Percentiles rank a stretch among this genome's conserved stretches.
phyloP scores from a whole-genome alignment of 2,329 filamentous ascomycete species.

The Aaosphaeria pasadenensis region DNA sequence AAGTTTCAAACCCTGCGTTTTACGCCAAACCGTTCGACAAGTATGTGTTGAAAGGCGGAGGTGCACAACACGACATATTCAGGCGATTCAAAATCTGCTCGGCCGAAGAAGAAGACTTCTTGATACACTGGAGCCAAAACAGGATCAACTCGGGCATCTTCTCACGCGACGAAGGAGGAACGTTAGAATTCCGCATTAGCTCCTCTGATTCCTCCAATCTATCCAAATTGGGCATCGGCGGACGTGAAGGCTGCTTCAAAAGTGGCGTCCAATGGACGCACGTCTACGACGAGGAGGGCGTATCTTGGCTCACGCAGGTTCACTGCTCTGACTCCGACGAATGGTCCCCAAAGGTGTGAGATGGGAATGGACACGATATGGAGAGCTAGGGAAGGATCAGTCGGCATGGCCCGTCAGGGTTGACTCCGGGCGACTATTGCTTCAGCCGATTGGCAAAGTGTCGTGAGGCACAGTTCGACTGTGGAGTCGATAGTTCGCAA shows the following conservation, averaged over 20 bases:
- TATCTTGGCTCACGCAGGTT: conserved; percentile 8
- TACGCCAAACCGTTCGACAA: conserved; percentile 9
- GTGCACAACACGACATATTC: conserved; percentile 7
- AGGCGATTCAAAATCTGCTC: conserved; percentile 7
- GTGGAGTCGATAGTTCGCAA: too few species aligned
- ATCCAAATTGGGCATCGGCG: conserved; percentile 4
- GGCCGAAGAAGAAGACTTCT: conserved; percentile 8
- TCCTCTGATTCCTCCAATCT: conserved; percentile 4
- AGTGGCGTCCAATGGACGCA: conserved; percentile 5
- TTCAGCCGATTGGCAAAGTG: too few species aligned
- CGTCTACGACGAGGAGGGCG: conserved; percentile 9
- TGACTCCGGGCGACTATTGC: background rate
- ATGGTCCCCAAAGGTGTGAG: background rate
- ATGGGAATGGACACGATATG: background rate
- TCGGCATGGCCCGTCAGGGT: conserved; percentile 1
- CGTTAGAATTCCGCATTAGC: conserved; percentile 9
- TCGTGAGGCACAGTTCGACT: too few species aligned
- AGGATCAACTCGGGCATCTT: conserved; percentile 2
- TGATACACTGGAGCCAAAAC: conserved; percentile 4
- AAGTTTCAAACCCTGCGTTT: background rate
- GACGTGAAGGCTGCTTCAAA: background rate
- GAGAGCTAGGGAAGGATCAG: background rate
- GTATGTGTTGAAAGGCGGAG: conserved; percentile 6
- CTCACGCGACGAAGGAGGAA: conserved; percentile 5
- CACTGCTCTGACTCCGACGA: background rate